Conservation (phyloP, 495 filamentous ascomycete species). For the Tuber aestivum region DNA sequence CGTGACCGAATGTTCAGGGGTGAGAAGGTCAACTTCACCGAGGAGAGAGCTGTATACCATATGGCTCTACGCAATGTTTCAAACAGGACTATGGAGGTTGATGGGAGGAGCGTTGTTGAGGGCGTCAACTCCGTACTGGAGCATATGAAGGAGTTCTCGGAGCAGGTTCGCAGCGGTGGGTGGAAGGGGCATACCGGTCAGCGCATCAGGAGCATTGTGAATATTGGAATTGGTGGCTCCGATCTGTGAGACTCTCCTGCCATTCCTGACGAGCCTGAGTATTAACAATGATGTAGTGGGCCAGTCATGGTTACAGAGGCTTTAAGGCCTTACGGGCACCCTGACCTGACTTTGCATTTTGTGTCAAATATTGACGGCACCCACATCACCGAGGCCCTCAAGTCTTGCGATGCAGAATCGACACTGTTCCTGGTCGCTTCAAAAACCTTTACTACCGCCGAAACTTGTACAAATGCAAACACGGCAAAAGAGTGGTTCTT, state of each 20-base stretch:
- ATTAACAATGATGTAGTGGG: conserved; percentile 57
- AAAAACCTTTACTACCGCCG: conserved; percentile 98
- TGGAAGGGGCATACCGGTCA: conserved; percentile 99
- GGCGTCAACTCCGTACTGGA: conserved; percentile 84
- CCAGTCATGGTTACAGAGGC: conserved; percentile 98
- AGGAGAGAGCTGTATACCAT: conserved; percentile 93
- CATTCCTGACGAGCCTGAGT: conserved; percentile 6
- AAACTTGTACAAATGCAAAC: conserved; percentile 95
- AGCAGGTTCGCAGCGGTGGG: conserved; percentile 85
- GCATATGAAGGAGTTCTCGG: conserved; percentile 95
- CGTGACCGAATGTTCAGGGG: conserved; percentile 95
- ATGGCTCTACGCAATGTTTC: conserved; percentile 81
- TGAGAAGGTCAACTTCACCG: conserved; percentile 98
- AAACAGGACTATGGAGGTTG: conserved; percentile 81
- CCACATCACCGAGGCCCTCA: conserved; percentile 90
- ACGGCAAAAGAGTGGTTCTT: conserved; percentile 96
- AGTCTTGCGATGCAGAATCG: conserved; percentile 84
- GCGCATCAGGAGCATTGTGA: conserved; percentile 91
- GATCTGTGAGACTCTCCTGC: conserved; percentile 65
- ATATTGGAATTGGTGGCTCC: conserved; percentile 96
- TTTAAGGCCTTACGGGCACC: conserved; percentile 84
- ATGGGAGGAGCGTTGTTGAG: conserved; percentile 93
- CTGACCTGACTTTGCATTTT: conserved; percentile 83
- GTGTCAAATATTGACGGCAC: conserved; percentile 99
- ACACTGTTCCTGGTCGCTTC: conserved; percentile 96